Evolutionary conservation across 2,329 filamentous ascomycete species (phyloP).

Genomic region (Calonectria leucothoes): DNA sequence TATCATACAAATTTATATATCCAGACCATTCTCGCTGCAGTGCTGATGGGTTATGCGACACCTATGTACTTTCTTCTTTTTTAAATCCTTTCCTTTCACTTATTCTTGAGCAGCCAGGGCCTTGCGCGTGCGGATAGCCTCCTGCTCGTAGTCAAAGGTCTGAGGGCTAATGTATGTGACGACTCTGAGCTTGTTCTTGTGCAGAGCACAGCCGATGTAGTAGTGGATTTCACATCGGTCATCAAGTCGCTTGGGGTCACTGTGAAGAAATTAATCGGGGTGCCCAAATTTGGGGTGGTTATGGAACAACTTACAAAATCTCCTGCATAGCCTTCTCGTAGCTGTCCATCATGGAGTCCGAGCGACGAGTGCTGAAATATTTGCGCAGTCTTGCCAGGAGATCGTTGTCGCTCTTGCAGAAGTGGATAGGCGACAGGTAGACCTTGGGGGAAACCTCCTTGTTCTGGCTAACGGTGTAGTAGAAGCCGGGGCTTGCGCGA

Average conservation of each 20-base stretch:
- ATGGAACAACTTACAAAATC: neutral
- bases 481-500: neutral
- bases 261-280: neutral
- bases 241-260: neutral
- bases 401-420: neutral
- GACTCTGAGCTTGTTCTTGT: neutral
- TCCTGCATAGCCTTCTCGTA: neutral
- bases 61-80: neutral
- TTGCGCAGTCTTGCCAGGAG: neutral
- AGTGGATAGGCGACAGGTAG: neutral
- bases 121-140: neutral
- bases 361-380: neutral
- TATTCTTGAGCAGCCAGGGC: neutral
- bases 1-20: neutral
- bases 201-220: neutral
- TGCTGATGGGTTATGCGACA: neutral
- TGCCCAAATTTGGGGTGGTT: no score
- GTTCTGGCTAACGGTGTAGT: slow-evolving; percentile 1
- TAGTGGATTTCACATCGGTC: neutral
- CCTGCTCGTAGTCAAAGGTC: neutral
- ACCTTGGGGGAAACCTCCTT: slow-evolving; percentile 1
- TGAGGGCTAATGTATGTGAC: slow-evolving; percentile 1
- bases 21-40: neutral
- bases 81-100: neutral
- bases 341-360: neutral